phyloP scores from a whole-genome alignment of 2,329 filamentous ascomycete genomes.

The Cladosporium halotolerans region DNA sequence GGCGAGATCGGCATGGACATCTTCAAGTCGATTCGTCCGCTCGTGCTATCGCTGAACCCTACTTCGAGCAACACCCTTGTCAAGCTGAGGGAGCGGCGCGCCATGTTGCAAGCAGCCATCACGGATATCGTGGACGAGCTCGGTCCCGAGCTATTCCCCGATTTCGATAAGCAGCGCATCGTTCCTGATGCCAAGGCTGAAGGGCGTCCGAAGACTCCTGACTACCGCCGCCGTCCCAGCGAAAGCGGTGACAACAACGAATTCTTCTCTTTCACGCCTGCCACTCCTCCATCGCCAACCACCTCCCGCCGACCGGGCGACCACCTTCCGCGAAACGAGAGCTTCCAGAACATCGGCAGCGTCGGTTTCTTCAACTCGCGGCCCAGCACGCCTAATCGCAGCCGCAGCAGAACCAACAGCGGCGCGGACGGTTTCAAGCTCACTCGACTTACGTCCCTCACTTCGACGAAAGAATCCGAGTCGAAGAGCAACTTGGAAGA shows the following conservation, averaged over 20 bases:
- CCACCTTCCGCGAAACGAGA: conserved; percentile 78
- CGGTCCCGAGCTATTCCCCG: conserved; percentile 93
- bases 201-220: conserved; percentile 19
- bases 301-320: conserved; percentile 30
- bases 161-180: conserved; percentile 75
- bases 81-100: conserved; percentile 61
- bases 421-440: conserved; percentile 16
- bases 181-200: conserved; percentile 48
- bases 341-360: conserved; percentile 80
- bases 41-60: conserved; percentile 79
- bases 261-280: conserved; percentile 21
- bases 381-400: conserved; percentile 72
- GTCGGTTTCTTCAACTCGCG: conserved; percentile 87
- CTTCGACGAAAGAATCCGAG: conserved; percentile 51
- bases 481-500: conserved; percentile 57
- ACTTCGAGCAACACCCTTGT: conserved; percentile 77
- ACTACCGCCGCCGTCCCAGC: conserved; percentile 18
- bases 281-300: conserved; percentile 16
- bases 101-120: conserved; percentile 70
- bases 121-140: conserved; percentile 91
- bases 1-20: conserved; percentile 99
- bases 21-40: conserved; percentile 82
- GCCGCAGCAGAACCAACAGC: conserved; percentile 58
- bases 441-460: conserved; percentile 31
- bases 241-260: conserved; percentile 15